A percentile compares a stretch with the other conserved stretches of the same genome.
These are phyloP conservation scores for Hansenula lynferdii DNA, from an alignment of 1,139 yeast species.

Conservation along the genomic window DNA sequence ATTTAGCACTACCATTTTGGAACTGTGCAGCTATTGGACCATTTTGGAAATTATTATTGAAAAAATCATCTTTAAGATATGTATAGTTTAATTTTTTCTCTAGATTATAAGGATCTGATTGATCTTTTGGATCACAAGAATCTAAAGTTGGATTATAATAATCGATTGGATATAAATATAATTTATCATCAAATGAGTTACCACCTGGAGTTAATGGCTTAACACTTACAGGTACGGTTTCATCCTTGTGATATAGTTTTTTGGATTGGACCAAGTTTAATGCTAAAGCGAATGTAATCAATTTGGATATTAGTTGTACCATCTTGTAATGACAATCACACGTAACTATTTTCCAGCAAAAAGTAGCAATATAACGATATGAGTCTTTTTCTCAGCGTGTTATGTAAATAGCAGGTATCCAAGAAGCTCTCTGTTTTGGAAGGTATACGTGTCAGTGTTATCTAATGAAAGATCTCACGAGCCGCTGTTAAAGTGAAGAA, in stretches of 20 bases:
- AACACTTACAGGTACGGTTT: conserved; percentile 17
- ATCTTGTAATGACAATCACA: too few relatives aligned
- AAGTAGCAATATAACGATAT: too few relatives aligned
- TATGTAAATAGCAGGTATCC: too few relatives aligned
- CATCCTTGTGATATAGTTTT: conserved; percentile 15
- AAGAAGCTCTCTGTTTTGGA: too few relatives aligned
- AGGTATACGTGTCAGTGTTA: too few relatives aligned
- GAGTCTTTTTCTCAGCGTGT: too few relatives aligned
- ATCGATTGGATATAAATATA: conserved; percentile 21
- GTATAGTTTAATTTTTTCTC: conserved; percentile 1
- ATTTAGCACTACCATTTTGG: conserved; percentile 9
- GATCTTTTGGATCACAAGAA: conserved; percentile 16
- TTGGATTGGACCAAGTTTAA: not conserved
- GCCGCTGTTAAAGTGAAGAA: too few relatives aligned
- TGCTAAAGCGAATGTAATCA: not conserved
- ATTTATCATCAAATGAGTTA: conserved; percentile 17
- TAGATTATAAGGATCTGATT: conserved; percentile 1
- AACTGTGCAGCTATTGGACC: conserved; percentile 20
- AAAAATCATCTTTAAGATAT: conserved; percentile 12
- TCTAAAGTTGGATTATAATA: conserved; percentile 20
- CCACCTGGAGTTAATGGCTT: conserved; percentile 25
- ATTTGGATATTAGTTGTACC: not conserved
- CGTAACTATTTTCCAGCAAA: too few relatives aligned
- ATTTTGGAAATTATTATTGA: conserved; percentile 14
- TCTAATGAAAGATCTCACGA: too few relatives aligned